Evolutionary conservation across 2,329 filamentous ascomycete species (phyloP), one percentile per base, ranked within the genome.

Genomic region (Ophiostoma montium): DNA sequence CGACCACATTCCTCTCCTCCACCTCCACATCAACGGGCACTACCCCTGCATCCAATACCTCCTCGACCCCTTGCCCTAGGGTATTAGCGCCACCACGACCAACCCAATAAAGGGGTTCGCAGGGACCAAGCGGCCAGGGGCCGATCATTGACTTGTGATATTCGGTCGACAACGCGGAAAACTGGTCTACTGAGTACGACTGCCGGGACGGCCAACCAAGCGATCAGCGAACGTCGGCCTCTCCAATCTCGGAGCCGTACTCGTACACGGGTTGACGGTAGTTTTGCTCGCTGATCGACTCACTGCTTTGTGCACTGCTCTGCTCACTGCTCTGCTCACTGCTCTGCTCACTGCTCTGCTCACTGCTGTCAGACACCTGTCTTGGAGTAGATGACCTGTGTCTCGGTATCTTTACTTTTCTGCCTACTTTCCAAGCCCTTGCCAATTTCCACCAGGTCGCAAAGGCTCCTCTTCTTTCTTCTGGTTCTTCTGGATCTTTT

Each of bases 31-130:
- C 47, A 52, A 38, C 48, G 21, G 27, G 39, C 27, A 42, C 35
- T 49, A 39, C 52, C 52, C 52, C 52, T 53, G 52, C 52, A 51
- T 52, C 44, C 49, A 46, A 46, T 50, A 42, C 49, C 33, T 42
- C 49, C 35, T 47, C 49, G 18, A 23, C 52, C 49, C 52, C 49
- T 53, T 46, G 44, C 13, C 47, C 50, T 52, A 52, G 47, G 23
- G 45, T 13, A n/a, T 49, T 52, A 53, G 52, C 52, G 50, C 44
- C 50, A 19, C 15, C 16, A 19, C 47, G 23, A 9, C 12, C 21
- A n/a, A 42, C 23, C 47, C 50, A 52, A 49, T 35, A 53, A 53
- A 53, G 50, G 50, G 50, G 52, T 49, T 47, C 43, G 18, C 47
- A 46, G 36, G 43, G 46, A 41, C 36, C 33, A 48, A 30, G 27